Conservation (phyloP, 2,329 filamentous ascomycete species). For the Penicillium freii region DNA sequence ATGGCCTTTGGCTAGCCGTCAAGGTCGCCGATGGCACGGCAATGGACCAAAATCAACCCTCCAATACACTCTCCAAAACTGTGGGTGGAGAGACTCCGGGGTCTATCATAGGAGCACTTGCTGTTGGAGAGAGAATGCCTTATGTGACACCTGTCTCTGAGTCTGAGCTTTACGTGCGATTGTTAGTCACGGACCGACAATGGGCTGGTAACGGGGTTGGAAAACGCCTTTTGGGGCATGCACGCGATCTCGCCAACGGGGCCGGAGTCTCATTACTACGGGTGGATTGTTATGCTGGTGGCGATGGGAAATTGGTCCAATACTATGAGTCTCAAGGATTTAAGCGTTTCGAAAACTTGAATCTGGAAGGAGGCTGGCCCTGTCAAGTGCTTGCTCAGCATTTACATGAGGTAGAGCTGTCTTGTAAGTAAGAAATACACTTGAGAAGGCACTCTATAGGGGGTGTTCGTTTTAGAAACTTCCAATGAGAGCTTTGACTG, state of each 20-base stretch:
- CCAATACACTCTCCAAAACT: not conserved
- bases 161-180: conserved; percentile 16
- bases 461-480: too few species aligned
- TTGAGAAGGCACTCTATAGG: too few species aligned
- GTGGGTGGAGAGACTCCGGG: not conserved
- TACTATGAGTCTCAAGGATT: conserved; percentile 21
- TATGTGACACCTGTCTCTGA: conserved; percentile 14
- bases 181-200: conserved; percentile 14
- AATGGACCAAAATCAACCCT: too few species aligned
- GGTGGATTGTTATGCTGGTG: conserved; percentile 18
- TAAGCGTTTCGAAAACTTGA: not conserved
- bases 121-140: conserved; percentile 14
- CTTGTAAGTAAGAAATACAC: too few species aligned
- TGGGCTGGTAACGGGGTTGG: conserved; percentile 10
- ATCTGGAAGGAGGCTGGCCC: not conserved
- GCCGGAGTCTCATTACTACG: conserved; percentile 14
- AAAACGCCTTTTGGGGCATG: conserved; percentile 16
- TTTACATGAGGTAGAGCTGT: not conserved
- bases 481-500: too few species aligned
- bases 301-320: conserved; percentile 12
- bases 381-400: conserved; percentile 16
- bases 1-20: conserved; percentile 13
- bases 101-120: conserved; percentile 13
- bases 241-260: conserved; percentile 8
- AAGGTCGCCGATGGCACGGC: too few species aligned